These are phyloP conservation scores for Triticum turgidum DNA, from an alignment of 176 grass and related monocot genomes.

Conservation along the genomic window DNA sequence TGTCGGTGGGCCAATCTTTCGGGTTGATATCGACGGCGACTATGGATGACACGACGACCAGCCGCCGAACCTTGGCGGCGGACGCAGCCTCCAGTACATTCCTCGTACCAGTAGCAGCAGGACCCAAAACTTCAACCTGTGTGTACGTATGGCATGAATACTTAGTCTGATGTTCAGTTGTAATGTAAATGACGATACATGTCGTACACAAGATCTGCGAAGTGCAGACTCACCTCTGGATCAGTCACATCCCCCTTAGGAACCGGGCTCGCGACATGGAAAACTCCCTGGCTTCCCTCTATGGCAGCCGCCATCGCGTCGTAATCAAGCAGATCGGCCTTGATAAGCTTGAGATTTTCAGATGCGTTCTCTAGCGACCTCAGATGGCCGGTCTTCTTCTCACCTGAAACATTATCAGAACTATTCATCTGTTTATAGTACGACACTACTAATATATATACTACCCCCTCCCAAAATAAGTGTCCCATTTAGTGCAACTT, in stretches of 20 bases:
- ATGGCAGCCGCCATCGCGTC: conserved; percentile 18
- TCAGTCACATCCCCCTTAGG: not conserved
- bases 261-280: conserved; percentile 57
- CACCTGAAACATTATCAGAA: conserved; percentile 13
- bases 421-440: not conserved
- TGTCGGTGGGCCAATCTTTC: conserved; percentile 36
- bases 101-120: conserved; percentile 31
- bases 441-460: not conserved
- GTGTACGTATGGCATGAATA: no score
- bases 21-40: conserved; percentile 35
- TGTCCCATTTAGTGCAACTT: no score
- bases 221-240: conserved; percentile 32
- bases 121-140: not conserved
- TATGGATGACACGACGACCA: conserved; percentile 37
- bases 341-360: conserved; percentile 41
- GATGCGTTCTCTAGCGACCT: conserved; percentile 28
- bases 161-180: not conserved
- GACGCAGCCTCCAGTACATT: conserved; percentile 42
- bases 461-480: no score
- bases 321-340: conserved; percentile 49
- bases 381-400: conserved; percentile 41
- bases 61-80: not conserved
- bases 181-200: not conserved
- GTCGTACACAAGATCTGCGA: not conserved
- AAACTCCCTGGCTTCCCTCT: conserved; percentile 44